Conservation (phyloP, 352 stramenopile species). For the Phytophthora cactorum region DNA sequence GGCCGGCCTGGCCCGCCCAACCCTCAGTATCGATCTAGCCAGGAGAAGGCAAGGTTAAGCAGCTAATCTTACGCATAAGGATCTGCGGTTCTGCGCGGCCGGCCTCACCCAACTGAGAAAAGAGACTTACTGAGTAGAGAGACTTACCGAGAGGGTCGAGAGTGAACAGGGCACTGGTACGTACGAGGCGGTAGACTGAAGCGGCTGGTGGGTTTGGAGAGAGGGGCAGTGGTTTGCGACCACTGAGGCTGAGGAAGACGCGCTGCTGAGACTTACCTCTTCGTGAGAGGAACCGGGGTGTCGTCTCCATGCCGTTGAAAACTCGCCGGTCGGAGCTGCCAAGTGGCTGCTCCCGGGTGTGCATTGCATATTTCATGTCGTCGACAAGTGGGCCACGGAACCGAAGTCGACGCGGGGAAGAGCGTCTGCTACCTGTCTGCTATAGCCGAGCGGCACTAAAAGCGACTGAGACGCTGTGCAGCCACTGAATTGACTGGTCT, state of each 20-base stretch:
- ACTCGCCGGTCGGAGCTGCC: not conserved
- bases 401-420: not conserved
- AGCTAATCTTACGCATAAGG: not conserved
- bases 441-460: not conserved
- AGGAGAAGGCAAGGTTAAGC: not conserved
- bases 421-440: not conserved
- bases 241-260: not conserved
- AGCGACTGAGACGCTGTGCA: not conserved
- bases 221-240: not conserved
- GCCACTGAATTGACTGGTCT: not conserved
- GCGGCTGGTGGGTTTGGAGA: not conserved
- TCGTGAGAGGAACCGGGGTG: not conserved
- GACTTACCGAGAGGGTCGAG: not conserved
- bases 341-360: not conserved
- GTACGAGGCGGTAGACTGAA: conserved; percentile 1
- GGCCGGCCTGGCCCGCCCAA: not conserved
- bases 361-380: not conserved
- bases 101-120: not conserved
- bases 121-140: not conserved
- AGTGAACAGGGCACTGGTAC: not conserved
- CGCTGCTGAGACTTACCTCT: not conserved
- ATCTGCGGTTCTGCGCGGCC: not conserved
- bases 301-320: not conserved
- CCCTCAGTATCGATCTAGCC: conserved; percentile 1
- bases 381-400: not conserved